phyloP scores from a whole-genome alignment of 441 rosid genomes.

The Daphne laureola region DNA sequence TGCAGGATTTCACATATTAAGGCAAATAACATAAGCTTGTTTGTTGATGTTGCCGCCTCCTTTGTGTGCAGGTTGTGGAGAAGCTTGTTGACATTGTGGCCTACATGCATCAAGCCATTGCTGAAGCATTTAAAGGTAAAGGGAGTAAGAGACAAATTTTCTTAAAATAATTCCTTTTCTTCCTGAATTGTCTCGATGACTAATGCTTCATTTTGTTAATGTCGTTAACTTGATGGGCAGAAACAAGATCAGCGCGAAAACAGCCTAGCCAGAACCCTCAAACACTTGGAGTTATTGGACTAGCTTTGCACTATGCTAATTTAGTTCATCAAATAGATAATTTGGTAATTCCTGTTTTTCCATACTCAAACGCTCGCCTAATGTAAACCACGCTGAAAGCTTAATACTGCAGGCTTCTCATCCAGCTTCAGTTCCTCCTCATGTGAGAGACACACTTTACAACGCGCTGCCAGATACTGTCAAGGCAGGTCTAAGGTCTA shows the following conservation, averaged over 20 bases:
- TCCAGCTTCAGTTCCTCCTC: slow-evolving; percentile 56
- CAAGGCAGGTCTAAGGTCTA: slow-evolving; percentile 48
- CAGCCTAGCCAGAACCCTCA: slow-evolving; percentile 19
- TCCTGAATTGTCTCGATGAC: too few relatives aligned
- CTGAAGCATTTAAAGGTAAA: slow-evolving; percentile 66
- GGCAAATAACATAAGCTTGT: too few relatives aligned
- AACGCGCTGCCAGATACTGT: slow-evolving; percentile 56
- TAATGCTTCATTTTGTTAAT: too few relatives aligned
- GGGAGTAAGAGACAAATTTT: not conserved
- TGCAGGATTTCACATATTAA: too few relatives aligned
- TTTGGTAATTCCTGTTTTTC: slow-evolving; percentile 24
- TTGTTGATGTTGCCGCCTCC: slow-evolving; percentile 2
- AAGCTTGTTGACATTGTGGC: slow-evolving; percentile 63
- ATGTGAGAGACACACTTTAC: slow-evolving; percentile 55
- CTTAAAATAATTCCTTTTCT: not conserved
- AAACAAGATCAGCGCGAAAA: slow-evolving; percentile 1
- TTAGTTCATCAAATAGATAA: slow-evolving; percentile 62
- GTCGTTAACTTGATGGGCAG: not conserved
- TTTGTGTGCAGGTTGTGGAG: slow-evolving; percentile 55
- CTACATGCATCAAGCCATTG: slow-evolving; percentile 58
- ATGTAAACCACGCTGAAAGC: too few relatives aligned
- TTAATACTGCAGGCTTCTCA: slow-evolving; percentile 42
- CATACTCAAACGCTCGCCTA: too few relatives aligned
- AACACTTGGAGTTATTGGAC: slow-evolving; percentile 71
- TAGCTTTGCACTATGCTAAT: slow-evolving; percentile 70